Percentiles rank a stretch among this genome's conserved stretches.
phyloP scores from a whole-genome alignment of 495 filamentous ascomycete species.

The Neurospora sp. region DNA sequence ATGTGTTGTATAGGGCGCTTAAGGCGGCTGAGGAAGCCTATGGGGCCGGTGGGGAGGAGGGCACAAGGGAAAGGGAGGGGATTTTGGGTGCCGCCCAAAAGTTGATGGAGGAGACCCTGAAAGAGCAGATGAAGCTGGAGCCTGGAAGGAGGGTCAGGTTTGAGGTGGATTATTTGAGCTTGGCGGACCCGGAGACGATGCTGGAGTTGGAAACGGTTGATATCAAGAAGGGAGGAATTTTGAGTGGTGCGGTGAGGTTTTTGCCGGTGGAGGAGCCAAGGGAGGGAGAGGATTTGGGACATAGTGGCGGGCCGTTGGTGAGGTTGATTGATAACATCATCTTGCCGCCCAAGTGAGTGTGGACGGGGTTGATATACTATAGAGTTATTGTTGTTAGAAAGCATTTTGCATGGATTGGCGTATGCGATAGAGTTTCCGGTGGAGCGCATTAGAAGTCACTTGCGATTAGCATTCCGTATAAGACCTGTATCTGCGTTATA shows the following conservation, averaged over 20 bases:
- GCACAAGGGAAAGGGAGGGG: constrained; percentile 46
- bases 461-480: neutral
- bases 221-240: constrained; percentile 57
- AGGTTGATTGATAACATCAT: constrained; percentile 93
- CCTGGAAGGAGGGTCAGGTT: constrained; percentile 56
- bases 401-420: neutral
- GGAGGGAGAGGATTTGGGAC: constrained; percentile 62
- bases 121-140: constrained; percentile 53
- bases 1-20: constrained; percentile 59
- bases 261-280: constrained; percentile 60
- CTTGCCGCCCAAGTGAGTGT: constrained; percentile 35
- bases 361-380: neutral
- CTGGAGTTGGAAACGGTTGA: constrained; percentile 64
- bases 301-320: constrained; percentile 57
- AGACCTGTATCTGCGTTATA: neutral
- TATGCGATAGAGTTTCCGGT: neutral
- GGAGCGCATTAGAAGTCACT: neutral
- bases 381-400: neutral
- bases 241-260: constrained; percentile 90
- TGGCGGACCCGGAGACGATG: constrained; percentile 73
- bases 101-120: constrained; percentile 38
- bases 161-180: constrained; percentile 82
- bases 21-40: constrained; percentile 62
- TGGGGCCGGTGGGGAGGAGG: constrained; percentile 19
- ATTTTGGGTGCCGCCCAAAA: constrained; percentile 58